Conservation (phyloP, 2,329 filamentous ascomycete genomes). For the Alternaria angustiovoidea region DNA sequence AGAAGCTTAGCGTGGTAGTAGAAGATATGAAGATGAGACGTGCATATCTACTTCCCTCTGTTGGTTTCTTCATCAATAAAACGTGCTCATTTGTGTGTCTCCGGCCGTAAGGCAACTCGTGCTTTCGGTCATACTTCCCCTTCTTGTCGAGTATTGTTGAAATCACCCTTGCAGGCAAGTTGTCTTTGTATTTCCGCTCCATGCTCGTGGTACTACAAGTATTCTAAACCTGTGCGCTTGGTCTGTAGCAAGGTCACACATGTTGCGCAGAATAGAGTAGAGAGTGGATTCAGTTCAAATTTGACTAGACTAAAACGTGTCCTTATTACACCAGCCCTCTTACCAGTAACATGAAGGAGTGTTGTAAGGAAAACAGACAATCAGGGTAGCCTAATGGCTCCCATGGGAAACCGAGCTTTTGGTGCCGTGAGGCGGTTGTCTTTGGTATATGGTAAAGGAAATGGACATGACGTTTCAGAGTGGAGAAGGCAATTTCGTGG, state of each 20-base stretch:
- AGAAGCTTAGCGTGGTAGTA: background rate
- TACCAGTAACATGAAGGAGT: background rate
- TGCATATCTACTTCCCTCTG: background rate
- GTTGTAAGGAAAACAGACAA: background rate
- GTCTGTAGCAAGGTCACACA: too few relatives aligned
- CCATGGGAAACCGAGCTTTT: background rate
- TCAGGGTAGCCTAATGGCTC: too few relatives aligned
- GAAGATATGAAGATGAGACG: background rate
- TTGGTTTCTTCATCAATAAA: too few relatives aligned
- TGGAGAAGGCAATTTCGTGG: background rate
- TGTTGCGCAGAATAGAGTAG: background rate
- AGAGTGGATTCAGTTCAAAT: background rate
- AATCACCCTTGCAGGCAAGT: too few relatives aligned
- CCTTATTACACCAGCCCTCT: background rate
- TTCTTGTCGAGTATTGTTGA: too few relatives aligned
- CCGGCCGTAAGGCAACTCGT: too few relatives aligned
- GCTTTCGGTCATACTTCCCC: too few relatives aligned
- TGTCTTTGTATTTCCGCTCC: too few relatives aligned
- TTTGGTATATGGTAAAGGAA: constrained; percentile 9
- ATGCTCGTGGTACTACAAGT: too few relatives aligned
- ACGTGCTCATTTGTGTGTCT: too few relatives aligned
- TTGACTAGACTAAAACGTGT: background rate
- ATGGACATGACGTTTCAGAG: background rate
- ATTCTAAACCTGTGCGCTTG: too few relatives aligned
- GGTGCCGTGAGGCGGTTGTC: constrained; percentile 16